phyloP scores from a whole-genome alignment of 495 filamentous ascomycete genomes.

The Xylaria flabelliformis region DNA sequence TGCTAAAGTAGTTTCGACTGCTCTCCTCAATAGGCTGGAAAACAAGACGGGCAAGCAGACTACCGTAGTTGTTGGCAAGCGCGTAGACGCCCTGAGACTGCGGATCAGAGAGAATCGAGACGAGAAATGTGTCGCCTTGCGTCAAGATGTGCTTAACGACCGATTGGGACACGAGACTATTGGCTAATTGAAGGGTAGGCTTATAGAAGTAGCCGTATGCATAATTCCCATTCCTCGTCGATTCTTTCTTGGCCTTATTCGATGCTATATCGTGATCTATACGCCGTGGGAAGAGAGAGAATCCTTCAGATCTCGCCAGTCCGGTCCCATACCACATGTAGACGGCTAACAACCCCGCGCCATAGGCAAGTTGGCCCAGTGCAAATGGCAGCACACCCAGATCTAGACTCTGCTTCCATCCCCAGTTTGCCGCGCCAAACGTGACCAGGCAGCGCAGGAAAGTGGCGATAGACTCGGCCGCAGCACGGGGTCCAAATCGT shows the following conservation, averaged over 20 bases:
- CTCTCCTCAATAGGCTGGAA: slow-evolving; percentile 97
- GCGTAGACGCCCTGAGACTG: slow-evolving; percentile 91
- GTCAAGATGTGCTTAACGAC: slow-evolving; percentile 90
- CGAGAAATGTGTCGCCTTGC: slow-evolving; percentile 89
- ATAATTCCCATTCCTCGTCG: slow-evolving; percentile 44
- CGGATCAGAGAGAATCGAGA: slow-evolving; percentile 74
- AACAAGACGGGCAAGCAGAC: slow-evolving; percentile 84
- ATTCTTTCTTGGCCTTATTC: slow-evolving; percentile 4
- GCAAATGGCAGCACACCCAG: slow-evolving; percentile 88
- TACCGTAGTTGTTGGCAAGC: slow-evolving; percentile 92
- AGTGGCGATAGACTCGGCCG: slow-evolving; percentile 80
- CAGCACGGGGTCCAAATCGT: slow-evolving; percentile 77
- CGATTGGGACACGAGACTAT: slow-evolving; percentile 83
- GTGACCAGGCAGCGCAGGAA: slow-evolving; percentile 76
- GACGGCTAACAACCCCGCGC: slow-evolving; percentile 66
- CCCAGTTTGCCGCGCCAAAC: slow-evolving; percentile 68
- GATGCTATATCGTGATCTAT: slow-evolving; percentile 16
- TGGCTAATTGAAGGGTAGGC: slow-evolving; percentile 69
- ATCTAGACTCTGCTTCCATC: slow-evolving; percentile 50
- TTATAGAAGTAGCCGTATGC: slow-evolving; percentile 68
- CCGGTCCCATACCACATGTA: slow-evolving; percentile 62
- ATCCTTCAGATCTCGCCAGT: slow-evolving; percentile 54
- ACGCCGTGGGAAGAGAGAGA: slow-evolving; percentile 58
- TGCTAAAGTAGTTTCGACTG: slow-evolving; percentile 83
- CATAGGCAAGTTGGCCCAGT: slow-evolving; percentile 82